Conservation (phyloP, 148 eudicot species). For the Amaranthus hypochondriacus region DNA sequence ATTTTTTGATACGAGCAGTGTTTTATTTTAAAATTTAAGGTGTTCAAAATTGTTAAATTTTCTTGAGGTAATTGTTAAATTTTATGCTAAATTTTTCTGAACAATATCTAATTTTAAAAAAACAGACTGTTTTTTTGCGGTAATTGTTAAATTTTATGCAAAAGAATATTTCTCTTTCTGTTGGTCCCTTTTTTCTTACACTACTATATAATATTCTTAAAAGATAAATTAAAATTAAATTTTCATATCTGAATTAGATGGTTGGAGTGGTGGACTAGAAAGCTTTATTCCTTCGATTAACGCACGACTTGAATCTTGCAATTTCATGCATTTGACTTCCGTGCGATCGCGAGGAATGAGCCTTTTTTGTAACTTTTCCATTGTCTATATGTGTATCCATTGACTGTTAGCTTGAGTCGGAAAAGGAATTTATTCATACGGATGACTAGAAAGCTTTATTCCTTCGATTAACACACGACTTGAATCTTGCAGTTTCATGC, state of each 20-base stretch:
- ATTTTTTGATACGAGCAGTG: too few relatives aligned
- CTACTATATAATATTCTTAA: neutral
- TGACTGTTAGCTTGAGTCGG: constrained; percentile 84
- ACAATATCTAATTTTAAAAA: neutral
- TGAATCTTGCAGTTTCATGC: constrained; percentile 76
- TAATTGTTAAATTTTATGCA: too few relatives aligned
- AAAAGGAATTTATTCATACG: constrained; percentile 94
- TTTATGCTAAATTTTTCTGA: neutral
- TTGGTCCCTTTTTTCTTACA: neutral
- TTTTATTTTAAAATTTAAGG: too few relatives aligned
- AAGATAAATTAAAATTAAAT: neutral
- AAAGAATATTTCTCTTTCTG: neutral
- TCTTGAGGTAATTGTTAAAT: too few relatives aligned
- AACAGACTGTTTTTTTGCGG: too few relatives aligned
- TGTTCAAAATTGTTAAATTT: too few relatives aligned
- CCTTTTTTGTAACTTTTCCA: constrained; percentile 98
- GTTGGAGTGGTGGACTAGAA: constrained; percentile 8
- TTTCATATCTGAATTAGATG: neutral
- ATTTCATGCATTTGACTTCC: constrained; percentile 99
- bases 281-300: constrained; percentile 12
- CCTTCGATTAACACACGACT: constrained; percentile 2
- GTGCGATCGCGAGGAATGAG: constrained; percentile 91
- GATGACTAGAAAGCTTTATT: constrained; percentile 19
- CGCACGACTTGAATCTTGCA: constrained; percentile 31
- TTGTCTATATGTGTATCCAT: constrained; percentile 95